Percentiles rank a stretch among this genome's conserved stretches.
These are phyloP conservation scores for Calendula officinalis DNA, from an alignment of 129 eudicot species.

Conservation along the genomic window DNA sequence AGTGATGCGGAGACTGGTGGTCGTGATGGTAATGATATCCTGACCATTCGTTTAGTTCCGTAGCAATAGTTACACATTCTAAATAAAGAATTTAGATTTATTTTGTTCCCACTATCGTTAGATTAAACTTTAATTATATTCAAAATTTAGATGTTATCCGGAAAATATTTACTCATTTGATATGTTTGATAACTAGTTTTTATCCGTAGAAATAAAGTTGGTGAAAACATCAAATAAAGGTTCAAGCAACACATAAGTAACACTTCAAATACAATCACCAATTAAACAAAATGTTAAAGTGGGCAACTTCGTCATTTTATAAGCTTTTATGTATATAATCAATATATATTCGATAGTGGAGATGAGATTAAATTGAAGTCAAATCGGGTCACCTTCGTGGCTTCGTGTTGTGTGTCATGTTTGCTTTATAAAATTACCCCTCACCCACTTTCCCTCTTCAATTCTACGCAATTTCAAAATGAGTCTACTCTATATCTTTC, in stretches of 20 bases:
- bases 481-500: not conserved
- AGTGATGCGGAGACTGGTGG: conserved; percentile 35
- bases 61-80: conserved; percentile 9
- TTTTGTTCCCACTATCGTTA: conserved; percentile 16
- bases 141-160: not conserved
- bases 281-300: too few species aligned
- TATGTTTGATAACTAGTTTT: too few species aligned
- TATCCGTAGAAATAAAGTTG: too few species aligned
- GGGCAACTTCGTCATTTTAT: too few species aligned
- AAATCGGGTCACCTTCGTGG: not conserved
- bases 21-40: conserved; percentile 5
- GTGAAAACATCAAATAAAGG: too few species aligned
- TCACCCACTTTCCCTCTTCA: not conserved
- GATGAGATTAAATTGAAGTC: not conserved
- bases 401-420: not conserved
- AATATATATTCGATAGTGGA: not conserved
- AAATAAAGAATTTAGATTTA: not conserved
- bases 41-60: conserved; percentile 11
- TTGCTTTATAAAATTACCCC: not conserved
- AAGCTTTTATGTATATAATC: not conserved
- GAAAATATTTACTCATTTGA: not conserved
- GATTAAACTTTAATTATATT: not conserved
- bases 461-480: not conserved
- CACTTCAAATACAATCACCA: too few species aligned
- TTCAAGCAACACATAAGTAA: too few species aligned